Percentiles rank a stretch among this genome's conserved stretches.
phyloP scores from a whole-genome alignment of 352 stramenopile species.

The Globisporangium irregulare region DNA sequence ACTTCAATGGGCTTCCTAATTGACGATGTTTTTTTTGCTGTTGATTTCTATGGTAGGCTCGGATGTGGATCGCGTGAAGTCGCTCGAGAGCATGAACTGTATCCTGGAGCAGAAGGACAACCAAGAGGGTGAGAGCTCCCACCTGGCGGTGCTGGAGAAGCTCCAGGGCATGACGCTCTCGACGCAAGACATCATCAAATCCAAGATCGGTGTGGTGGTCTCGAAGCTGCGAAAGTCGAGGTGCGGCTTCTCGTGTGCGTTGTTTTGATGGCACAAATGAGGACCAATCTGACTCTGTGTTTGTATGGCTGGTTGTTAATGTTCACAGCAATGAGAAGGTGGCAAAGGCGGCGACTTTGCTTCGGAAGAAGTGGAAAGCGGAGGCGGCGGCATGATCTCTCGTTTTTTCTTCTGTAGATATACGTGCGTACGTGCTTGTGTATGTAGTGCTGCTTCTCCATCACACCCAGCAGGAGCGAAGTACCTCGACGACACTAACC shows the following conservation, averaged over 20 bases:
- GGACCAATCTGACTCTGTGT: constrained; percentile 17
- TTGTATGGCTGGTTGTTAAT: constrained; percentile 54
- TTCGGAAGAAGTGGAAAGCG: constrained; percentile 82
- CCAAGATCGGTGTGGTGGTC: constrained; percentile 71
- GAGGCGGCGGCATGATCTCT: constrained; percentile 30
- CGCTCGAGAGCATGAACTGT: constrained; percentile 48
- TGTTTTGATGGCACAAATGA: background rate
- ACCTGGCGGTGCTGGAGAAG: constrained; percentile 48
- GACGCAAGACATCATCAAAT: constrained; percentile 76
- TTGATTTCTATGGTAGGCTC: constrained; percentile 1
- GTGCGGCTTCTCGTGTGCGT: constrained; percentile 21
- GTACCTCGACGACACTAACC: background rate
- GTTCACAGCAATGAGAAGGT: constrained; percentile 56
- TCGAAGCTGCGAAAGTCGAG: constrained; percentile 77
- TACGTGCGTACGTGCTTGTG: background rate
- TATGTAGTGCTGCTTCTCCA: background rate
- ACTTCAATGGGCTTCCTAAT: background rate
- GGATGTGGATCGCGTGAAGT: constrained; percentile 34
- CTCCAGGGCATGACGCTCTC: constrained; percentile 61
- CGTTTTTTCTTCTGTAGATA: constrained; percentile 8
- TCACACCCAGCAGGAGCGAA: background rate
- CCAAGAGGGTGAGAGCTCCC: constrained; percentile 30
- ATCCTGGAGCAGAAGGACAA: constrained; percentile 48
- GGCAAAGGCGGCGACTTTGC: constrained; percentile 46
- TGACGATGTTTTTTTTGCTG: background rate